These are phyloP conservation scores for Plasmodium blacklocki DNA, from an alignment of 169 alveolate genomes.

Conservation along the genomic window DNA sequence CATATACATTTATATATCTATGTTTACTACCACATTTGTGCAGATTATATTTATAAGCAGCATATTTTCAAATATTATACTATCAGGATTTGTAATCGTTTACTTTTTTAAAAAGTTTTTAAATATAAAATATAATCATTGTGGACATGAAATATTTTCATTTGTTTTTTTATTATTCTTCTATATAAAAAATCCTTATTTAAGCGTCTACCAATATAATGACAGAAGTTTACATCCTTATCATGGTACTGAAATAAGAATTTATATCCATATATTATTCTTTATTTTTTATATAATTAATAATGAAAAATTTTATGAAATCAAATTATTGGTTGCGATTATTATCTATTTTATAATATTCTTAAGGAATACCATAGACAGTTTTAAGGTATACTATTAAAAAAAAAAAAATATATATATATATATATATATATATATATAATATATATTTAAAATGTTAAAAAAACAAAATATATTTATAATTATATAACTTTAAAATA, in stretches of 20 bases:
- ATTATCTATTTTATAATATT: constrained; percentile 36
- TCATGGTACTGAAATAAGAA: constrained; percentile 62
- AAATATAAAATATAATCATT: constrained; percentile 46
- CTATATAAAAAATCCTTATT: constrained; percentile 49
- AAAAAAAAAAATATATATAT: neutral
- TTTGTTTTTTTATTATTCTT: constrained; percentile 53
- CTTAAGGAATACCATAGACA: constrained; percentile 29
- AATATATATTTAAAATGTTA: neutral
- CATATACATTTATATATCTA: neutral
- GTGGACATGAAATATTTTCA: constrained; percentile 59
- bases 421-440: neutral
- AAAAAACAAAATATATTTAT: neutral
- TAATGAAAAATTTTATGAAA: constrained; percentile 42
- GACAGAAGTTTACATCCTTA: constrained; percentile 65
- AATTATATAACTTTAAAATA: too few relatives aligned
- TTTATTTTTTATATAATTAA: constrained; percentile 34
- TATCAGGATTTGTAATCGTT: constrained; percentile 58
- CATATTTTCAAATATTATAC: constrained; percentile 6
- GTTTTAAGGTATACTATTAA: constrained; percentile 29
- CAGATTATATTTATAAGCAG: constrained; percentile 52
- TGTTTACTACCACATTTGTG: neutral
- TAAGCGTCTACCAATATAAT: constrained; percentile 54
- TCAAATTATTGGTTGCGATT: constrained; percentile 46
- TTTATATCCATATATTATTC: constrained; percentile 38
- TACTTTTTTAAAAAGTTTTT: constrained; percentile 52